Conservation (phyloP, 805 yeast genomes). For the Scheffersomyces spartinae region DNA sequence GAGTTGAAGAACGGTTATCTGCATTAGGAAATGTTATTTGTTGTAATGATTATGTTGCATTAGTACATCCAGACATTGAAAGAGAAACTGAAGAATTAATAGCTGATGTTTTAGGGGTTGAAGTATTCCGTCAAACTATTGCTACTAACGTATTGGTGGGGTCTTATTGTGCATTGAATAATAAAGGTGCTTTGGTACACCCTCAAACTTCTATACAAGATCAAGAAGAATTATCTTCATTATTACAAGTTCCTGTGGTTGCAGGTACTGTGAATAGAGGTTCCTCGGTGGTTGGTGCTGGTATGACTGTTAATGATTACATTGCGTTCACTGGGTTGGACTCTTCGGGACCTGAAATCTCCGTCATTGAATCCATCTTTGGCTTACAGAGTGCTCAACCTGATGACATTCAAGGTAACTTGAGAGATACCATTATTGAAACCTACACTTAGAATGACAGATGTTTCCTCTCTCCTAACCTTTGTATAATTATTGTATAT, state of each 20-base stretch:
- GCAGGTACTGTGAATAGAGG: slow-evolving; percentile 99
- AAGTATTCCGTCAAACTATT: slow-evolving; percentile 97
- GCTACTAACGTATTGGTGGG: slow-evolving; percentile 98
- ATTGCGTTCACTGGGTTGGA: slow-evolving; percentile 93
- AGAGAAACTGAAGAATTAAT: slow-evolving; percentile 98
- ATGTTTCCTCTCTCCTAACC: no score
- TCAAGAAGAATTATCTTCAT: slow-evolving; percentile 93
- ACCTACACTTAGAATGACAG: slow-evolving; percentile 62
- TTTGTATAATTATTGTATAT: no score
- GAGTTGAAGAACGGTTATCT: slow-evolving; percentile 94
- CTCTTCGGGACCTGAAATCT: slow-evolving; percentile 96
- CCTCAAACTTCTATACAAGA: slow-evolving; percentile 96
- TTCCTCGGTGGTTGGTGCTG: slow-evolving; percentile 95
- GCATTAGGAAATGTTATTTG: slow-evolving; percentile 97
- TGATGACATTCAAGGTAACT: slow-evolving; percentile 69
- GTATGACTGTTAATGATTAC: slow-evolving; percentile 98
- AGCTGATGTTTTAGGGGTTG: slow-evolving; percentile 97
- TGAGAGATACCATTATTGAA: slow-evolving; percentile 87
- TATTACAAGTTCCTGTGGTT: slow-evolving; percentile 92
- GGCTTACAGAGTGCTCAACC: slow-evolving; percentile 87
- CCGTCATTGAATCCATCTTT: slow-evolving; percentile 94
- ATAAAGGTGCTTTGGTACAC: slow-evolving; percentile 97
- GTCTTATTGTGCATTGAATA: slow-evolving; percentile 85
- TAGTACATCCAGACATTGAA: slow-evolving; percentile 98
- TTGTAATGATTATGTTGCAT: slow-evolving; percentile 97